Percentiles rank a stretch among this genome's conserved stretches.
Conservation (phyloP, 2,329 filamentous ascomycete species). For the Botrytis fragariae region DNA sequence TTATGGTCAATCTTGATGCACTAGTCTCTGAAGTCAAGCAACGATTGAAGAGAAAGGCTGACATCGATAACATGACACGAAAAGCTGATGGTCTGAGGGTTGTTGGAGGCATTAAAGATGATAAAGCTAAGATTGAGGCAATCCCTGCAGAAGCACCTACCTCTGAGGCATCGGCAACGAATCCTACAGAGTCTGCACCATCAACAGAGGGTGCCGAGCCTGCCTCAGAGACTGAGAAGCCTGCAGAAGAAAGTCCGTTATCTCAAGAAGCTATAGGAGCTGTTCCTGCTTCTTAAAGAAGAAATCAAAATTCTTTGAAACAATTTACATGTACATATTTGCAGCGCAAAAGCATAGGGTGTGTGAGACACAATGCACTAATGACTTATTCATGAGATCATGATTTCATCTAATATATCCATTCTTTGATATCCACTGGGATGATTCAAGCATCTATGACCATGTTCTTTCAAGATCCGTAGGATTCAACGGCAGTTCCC, state of each 20-base stretch:
- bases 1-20: conserved; percentile 64
- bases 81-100: conserved; percentile 37
- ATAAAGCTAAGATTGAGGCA: conserved; percentile 22
- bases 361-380: conserved; percentile 2
- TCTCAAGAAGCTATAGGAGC: conserved; percentile 31
- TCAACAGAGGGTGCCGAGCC: conserved; percentile 1
- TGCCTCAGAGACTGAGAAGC: conserved; percentile 1
- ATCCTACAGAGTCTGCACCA: conserved; percentile 2
- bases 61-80: conserved; percentile 34
- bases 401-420: background rate
- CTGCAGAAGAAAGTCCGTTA: conserved; percentile 17
- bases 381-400: conserved; percentile 5
- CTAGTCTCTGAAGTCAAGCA: conserved; percentile 62
- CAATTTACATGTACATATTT: conserved; percentile 17
- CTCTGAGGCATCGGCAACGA: background rate
- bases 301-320: background rate
- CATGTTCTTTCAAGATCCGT: background rate
- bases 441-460: background rate
- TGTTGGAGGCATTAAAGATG: conserved; percentile 34
- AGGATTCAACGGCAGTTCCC: background rate
- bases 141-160: conserved; percentile 23
- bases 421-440: background rate
- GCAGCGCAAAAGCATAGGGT: background rate
- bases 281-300: conserved; percentile 31
- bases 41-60: conserved; percentile 42